A percentile compares a stretch with the other conserved stretches of the same genome.
phyloP scores from a whole-genome alignment of 2,329 filamentous ascomycete genomes.

The Zymoseptoria pseudotritici region DNA sequence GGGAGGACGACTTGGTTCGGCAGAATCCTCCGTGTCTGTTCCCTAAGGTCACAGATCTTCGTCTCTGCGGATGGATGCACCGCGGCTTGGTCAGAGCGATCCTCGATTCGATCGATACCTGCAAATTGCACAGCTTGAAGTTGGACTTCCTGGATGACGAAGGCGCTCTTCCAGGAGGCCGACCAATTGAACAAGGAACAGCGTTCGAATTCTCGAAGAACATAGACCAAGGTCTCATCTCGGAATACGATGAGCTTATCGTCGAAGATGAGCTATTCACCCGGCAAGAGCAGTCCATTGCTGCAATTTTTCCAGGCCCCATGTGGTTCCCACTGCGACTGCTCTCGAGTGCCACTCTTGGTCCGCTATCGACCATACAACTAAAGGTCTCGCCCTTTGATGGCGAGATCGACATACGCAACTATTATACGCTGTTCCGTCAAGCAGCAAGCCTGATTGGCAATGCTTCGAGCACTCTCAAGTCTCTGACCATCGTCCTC shows the following conservation, averaged over 20 bases:
- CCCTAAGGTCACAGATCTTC: slow-evolving; percentile 7
- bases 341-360: slow-evolving; percentile 1
- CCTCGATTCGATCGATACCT: slow-evolving; percentile 1
- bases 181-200: not conserved
- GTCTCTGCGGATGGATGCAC: slow-evolving; percentile 10
- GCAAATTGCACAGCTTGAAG: slow-evolving; percentile 5
- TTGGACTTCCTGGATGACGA: slow-evolving; percentile 8
- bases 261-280: slow-evolving; percentile 2
- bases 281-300: slow-evolving; percentile 7
- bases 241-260: not conserved
- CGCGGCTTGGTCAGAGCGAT: slow-evolving; percentile 7
- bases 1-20: slow-evolving; percentile 1
- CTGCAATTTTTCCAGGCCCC: slow-evolving; percentile 6
- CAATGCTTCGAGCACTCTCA: slow-evolving; percentile 42
- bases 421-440: slow-evolving; percentile 3
- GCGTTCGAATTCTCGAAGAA: not conserved
- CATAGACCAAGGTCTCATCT: not conserved
- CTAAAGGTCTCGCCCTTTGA: slow-evolving; percentile 2
- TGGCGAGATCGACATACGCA: slow-evolving; percentile 2
- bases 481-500: slow-evolving; percentile 89
- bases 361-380: slow-evolving; percentile 5
- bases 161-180: slow-evolving; percentile 4
- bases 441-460: slow-evolving; percentile 2
- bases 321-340: slow-evolving; percentile 10
- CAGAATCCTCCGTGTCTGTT: slow-evolving; percentile 5